These are phyloP conservation scores for Sindora glabra DNA, from an alignment of 306 rosid genomes.

Conservation along the genomic window DNA sequence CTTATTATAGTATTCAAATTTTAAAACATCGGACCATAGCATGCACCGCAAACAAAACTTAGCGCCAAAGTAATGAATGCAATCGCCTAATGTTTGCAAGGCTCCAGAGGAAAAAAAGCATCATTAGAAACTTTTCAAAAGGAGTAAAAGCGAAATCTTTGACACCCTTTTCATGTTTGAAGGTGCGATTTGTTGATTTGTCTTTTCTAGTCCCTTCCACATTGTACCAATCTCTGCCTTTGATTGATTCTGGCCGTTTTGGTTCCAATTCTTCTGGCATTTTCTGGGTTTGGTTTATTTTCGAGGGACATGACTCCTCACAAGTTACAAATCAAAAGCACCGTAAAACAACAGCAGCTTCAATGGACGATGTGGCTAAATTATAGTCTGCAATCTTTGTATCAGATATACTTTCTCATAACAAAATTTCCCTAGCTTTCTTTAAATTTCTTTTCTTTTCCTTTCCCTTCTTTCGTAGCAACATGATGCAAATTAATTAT, in stretches of 20 bases:
- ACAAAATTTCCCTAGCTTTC: not conserved
- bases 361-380: not conserved
- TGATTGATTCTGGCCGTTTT: not conserved
- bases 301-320: not conserved
- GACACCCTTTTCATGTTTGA: not conserved
- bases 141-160: not conserved
- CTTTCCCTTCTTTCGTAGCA: not conserved
- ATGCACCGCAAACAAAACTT: not conserved
- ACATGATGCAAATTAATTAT: not conserved
- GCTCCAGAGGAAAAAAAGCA: constrained; percentile 7
- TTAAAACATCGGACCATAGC: no score
- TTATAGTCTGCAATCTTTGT: not conserved
- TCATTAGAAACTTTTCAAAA: constrained; percentile 3
- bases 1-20: no score
- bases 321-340: not conserved
- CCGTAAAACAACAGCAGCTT: not conserved
- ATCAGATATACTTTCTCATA: no score
- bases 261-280: not conserved
- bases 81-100: not conserved
- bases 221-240: not conserved
- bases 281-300: constrained; percentile 7
- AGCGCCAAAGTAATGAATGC: no score
- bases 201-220: constrained; percentile 18
- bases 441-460: not conserved
- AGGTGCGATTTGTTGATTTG: not conserved